Conservation (phyloP, 345 rosid species). For the Barbarea vulgaris region DNA sequence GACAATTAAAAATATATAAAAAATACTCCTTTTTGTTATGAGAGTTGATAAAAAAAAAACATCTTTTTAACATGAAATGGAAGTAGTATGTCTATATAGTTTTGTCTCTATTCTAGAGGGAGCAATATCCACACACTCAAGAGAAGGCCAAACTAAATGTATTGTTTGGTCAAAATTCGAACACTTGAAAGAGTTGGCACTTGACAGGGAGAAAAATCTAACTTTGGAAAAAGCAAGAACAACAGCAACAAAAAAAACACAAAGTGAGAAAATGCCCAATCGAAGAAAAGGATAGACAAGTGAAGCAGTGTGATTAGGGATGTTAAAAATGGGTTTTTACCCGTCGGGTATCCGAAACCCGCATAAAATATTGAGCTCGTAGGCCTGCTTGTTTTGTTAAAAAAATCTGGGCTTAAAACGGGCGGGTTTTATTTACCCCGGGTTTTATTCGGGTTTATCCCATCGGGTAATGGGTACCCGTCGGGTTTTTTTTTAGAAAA, state of each 20-base stretch:
- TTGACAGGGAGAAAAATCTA: slow-evolving; percentile 21
- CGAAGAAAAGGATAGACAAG: background rate
- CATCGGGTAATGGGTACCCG: too few relatives aligned
- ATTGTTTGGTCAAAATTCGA: slow-evolving; percentile 29
- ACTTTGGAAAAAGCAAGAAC: slow-evolving; percentile 28
- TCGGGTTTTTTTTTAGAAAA: too few relatives aligned
- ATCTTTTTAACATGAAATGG: too few relatives aligned
- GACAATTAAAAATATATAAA: background rate
- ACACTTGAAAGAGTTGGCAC: slow-evolving; percentile 25
- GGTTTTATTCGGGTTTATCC: too few relatives aligned
- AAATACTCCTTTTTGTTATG: background rate
- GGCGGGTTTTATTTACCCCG: too few relatives aligned
- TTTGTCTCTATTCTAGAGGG: background rate
- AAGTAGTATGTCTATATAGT: background rate
- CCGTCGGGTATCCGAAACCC: too few relatives aligned
- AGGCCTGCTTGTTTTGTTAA: too few relatives aligned
- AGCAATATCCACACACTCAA: slow-evolving; percentile 28
- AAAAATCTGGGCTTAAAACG: too few relatives aligned
- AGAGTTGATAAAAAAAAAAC: background rate
- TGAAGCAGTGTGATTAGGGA: slow-evolving; percentile 14
- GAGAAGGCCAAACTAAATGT: slow-evolving; percentile 15
- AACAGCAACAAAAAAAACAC: background rate
- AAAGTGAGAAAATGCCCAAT: slow-evolving; percentile 9
- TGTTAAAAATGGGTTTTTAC: too few relatives aligned
- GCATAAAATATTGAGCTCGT: too few relatives aligned